Base-by-base conservation (phyloP, 2,329 filamentous ascomycete genomes). In the Fusarium oligoseptatum region DNA sequence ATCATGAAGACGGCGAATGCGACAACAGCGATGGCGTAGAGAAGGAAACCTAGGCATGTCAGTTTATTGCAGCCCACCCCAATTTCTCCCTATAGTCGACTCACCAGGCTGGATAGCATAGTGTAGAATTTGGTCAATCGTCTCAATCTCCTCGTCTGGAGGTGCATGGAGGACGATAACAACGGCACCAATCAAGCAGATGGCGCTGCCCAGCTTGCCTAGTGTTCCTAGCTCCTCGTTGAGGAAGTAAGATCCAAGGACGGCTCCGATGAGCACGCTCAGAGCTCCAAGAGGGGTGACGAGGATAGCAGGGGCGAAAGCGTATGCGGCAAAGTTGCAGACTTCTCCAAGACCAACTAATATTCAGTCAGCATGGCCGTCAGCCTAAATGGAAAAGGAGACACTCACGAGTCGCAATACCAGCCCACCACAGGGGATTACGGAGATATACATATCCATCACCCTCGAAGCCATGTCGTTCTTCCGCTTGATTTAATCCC, bases 111-210 rank as follows among this genome's bases (percentile, higher is more conserved):
- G 92, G 75, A 98, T 91, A 39, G 97, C 97, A 86, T 95, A 97
- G 79, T 94, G 86, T 73, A 99, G 86, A 76, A 99, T 97, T 85
- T 97, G 90, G 81, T 98, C 95, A 69, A 99, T 95, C 12, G 93
- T 97, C 80, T 94, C 85, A 70, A 99, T 95, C 66, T 97, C 93
- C 84, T 96, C 92, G 82, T 99, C 97, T 52, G 97, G 94, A 62
- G 97, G 97, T 62, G 97, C 97, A 86, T 99, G 97, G 29, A 99
- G 91, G 41, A 99, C 96, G 81, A 99, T 99, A 70, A 99, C 96
- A 77, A 98, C 94, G 60, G 96, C 97, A 41, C 97, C 97, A 75
- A 99, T 95, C 71, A 99, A 88, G 83, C 97, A 98, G 82, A 97
- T 97, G 69, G 97, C 97, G 84, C 97, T 98, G 41, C 97, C 97